phyloP scores from a whole-genome alignment of 257 asterid genomes.

The Nicotiana undulata region DNA sequence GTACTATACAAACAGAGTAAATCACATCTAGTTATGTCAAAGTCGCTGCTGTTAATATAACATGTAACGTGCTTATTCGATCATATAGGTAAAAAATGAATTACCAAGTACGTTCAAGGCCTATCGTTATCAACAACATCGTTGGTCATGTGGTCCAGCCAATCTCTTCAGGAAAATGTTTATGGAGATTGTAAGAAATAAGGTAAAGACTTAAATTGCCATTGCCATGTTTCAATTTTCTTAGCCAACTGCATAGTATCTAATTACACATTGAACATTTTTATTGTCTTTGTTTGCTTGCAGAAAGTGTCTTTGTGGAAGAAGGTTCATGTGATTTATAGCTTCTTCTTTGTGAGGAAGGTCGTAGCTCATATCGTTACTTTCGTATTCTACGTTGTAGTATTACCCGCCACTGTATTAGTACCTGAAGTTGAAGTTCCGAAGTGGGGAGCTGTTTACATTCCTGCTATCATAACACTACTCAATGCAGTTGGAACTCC shows the following conservation, averaged over 20 bases:
- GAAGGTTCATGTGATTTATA: constrained; percentile 81
- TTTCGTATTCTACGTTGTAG: constrained; percentile 63
- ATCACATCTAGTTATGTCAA: neutral
- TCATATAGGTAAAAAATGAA: constrained; percentile 75
- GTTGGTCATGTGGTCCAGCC: constrained; percentile 99
- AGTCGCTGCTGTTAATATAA: neutral
- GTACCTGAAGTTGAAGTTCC: constrained; percentile 89
- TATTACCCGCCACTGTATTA: constrained; percentile 77
- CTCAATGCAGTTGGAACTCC: constrained; percentile 91
- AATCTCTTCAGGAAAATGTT: constrained; percentile 83
- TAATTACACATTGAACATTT: neutral
- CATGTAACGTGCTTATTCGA: neutral
- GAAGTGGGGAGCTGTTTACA: constrained; percentile 86
- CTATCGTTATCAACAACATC: constrained; percentile 84
- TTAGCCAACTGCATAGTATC: neutral
- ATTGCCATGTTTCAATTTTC: neutral
- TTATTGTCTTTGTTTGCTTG: neutral
- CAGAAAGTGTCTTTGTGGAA: constrained; percentile 89
- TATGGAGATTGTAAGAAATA: constrained; percentile 61
- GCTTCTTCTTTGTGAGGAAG: constrained; percentile 91
- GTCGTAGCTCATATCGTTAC: constrained; percentile 84
- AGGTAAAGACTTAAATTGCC: constrained; percentile 31
- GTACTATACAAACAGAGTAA: no score
- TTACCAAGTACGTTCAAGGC: constrained; percentile 96
- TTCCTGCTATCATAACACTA: constrained; percentile 69